A percentile compares a stretch with the other conserved stretches of the same genome.
Evolutionary conservation across 768 basidiomycete genomes (phyloP).

Genomic region (Cubamyces sp.): DNA sequence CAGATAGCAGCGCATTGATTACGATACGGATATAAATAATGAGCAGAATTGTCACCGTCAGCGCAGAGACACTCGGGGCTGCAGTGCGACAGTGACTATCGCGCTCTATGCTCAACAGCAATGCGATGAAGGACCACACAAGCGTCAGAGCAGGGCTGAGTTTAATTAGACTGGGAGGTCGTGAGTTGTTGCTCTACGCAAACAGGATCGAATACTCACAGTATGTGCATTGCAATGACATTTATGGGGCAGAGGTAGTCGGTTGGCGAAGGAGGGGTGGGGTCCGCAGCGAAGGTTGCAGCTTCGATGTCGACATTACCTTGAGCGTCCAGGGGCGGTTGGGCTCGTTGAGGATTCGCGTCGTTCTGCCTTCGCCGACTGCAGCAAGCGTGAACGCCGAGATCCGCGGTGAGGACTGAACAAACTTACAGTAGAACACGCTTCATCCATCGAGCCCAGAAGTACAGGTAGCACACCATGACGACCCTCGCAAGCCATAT

Average conservation of each 20-base stretch:
- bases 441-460: constrained; percentile 19
- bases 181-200: neutral
- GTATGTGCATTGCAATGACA: constrained; percentile 6
- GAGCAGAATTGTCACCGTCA: constrained; percentile 1
- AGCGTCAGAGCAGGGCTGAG: constrained; percentile 12
- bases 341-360: neutral
- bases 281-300: neutral
- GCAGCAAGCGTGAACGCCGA: neutral
- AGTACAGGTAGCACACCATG: constrained; percentile 3
- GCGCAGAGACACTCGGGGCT: constrained; percentile 1
- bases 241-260: constrained; percentile 14
- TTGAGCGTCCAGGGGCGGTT: neutral
- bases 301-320: neutral
- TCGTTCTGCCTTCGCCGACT: neutral
- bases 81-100: constrained; percentile 1
- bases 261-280: neutral
- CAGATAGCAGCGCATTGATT: neutral
- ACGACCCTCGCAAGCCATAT: constrained; percentile 18
- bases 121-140: constrained; percentile 4
- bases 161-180: constrained; percentile 2
- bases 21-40: constrained; percentile 11
- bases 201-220: neutral
- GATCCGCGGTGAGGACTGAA: too few relatives aligned
- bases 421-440: neutral
- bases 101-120: constrained; percentile 11